phyloP scores from a whole-genome alignment of 2,329 filamentous ascomycete genomes.

The Piedraia hortae region DNA sequence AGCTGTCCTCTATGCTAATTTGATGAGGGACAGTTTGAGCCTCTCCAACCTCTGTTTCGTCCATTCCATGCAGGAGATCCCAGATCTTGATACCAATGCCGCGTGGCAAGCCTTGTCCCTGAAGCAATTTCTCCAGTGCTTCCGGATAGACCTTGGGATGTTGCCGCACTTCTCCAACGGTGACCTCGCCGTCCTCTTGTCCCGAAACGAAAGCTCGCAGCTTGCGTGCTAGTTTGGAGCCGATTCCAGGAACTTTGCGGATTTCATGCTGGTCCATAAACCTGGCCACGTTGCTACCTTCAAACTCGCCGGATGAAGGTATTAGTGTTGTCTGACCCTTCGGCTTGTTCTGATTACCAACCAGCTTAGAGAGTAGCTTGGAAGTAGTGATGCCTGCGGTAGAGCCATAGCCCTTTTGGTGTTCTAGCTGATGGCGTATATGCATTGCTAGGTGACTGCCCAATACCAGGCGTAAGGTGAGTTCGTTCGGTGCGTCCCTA shows the following conservation, averaged over 20 bases:
- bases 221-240: conserved; percentile 46
- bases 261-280: conserved; percentile 59
- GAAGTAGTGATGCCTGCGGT: conserved; percentile 72
- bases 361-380: conserved; percentile 65
- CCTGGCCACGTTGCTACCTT: conserved; percentile 24
- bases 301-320: conserved; percentile 14
- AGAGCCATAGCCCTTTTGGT: conserved; percentile 56
- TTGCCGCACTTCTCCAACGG: conserved; percentile 35
- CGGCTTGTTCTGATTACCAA: conserved; percentile 63
- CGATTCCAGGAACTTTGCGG: conserved; percentile 61
- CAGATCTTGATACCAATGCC: conserved; percentile 49
- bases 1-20: conserved; percentile 89
- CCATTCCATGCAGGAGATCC: conserved; percentile 55
- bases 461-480: conserved; percentile 34
- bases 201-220: conserved; percentile 33
- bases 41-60: conserved; percentile 43
- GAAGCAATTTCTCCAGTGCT: conserved; percentile 39
- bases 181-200: conserved; percentile 24
- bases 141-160: conserved; percentile 34
- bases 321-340: conserved; percentile 64
- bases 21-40: conserved; percentile 50
- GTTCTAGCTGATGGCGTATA: conserved; percentile 43
- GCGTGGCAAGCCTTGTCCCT: conserved; percentile 39
- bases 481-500: conserved; percentile 3
- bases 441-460: conserved; percentile 59